These are phyloP conservation scores for Elsinoe batatas DNA, from an alignment of 2,329 filamentous ascomycete species.

Conservation along the genomic window DNA sequence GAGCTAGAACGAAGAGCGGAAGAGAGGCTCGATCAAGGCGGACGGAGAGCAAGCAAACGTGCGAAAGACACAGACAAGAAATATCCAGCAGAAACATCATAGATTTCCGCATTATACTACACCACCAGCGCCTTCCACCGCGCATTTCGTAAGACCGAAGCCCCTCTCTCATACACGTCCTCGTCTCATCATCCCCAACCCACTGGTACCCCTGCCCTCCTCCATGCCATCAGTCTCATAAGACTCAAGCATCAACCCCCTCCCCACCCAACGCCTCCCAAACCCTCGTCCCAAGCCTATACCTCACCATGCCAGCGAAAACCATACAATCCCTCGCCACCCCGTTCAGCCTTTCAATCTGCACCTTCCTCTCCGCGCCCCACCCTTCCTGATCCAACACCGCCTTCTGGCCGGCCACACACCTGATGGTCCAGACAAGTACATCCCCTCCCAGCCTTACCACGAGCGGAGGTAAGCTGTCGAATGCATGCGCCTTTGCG, in stretches of 20 bases:
- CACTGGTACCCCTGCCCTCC: neutral
- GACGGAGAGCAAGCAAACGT: neutral
- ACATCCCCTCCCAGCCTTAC: constrained; percentile 84
- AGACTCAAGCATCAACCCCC: constrained; percentile 15
- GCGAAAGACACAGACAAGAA: constrained; percentile 22
- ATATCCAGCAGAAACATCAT: constrained; percentile 20
- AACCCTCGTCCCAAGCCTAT: constrained; percentile 75
- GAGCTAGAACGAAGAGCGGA: too few species aligned
- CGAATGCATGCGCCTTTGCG: constrained; percentile 69
- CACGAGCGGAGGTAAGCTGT: constrained; percentile 66
- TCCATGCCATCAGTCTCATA: neutral
- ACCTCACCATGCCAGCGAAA: constrained; percentile 85
- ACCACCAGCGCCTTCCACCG: neutral
- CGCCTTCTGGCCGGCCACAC: constrained; percentile 70
- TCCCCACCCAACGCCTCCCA: constrained; percentile 78
- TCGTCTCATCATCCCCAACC: neutral
- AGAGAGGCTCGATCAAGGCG: too few species aligned
- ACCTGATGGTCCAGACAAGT: constrained; percentile 85
- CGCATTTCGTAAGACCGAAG: neutral
- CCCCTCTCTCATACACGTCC: neutral
- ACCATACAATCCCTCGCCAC: constrained; percentile 86
- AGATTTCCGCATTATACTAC: neutral
- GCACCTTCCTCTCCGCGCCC: constrained; percentile 23
- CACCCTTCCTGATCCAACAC: constrained; percentile 61
- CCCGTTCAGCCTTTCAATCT: constrained; percentile 55